Conservation (phyloP, 768 basidiomycete genomes). For the Phlegmacium glaucopus region DNA sequence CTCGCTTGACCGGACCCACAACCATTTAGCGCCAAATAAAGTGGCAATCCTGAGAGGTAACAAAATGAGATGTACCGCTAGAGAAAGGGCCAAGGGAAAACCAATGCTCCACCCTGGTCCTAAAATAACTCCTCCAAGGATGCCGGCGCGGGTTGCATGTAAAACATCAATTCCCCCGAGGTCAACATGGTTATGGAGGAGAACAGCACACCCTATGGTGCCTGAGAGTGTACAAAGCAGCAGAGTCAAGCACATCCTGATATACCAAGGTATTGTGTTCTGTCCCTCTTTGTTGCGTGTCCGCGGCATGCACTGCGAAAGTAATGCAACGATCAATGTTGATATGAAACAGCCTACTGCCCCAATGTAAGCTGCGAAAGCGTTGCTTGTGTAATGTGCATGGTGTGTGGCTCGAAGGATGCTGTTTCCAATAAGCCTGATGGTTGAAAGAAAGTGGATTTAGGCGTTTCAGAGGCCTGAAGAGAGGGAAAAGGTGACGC, state of each 20-base stretch:
- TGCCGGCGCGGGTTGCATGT: slow-evolving; percentile 18
- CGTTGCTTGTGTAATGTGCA: slow-evolving; percentile 14
- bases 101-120: slow-evolving; percentile 13
- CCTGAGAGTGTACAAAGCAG: slow-evolving; percentile 14
- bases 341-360: slow-evolving; percentile 15
- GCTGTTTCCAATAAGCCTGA: slow-evolving; percentile 21
- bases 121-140: slow-evolving; percentile 18
- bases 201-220: slow-evolving; percentile 17
- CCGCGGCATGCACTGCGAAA: slow-evolving; percentile 3
- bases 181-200: slow-evolving; percentile 15
- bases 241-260: slow-evolving; percentile 6
- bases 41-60: slow-evolving; percentile 18
- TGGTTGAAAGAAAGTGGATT: neutral
- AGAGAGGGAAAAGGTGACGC: neutral
- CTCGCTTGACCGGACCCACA: slow-evolving; percentile 14
- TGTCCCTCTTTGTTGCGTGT: neutral
- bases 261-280: slow-evolving; percentile 12
- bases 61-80: slow-evolving; percentile 11
- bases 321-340: slow-evolving; percentile 8
- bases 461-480: neutral
- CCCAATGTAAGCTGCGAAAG: slow-evolving; percentile 18
- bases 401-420: slow-evolving; percentile 16
- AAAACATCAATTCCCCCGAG: too few species aligned
- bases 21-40: slow-evolving; percentile 17
- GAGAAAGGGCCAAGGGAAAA: slow-evolving; percentile 8